A percentile compares a stretch with the other conserved stretches of the same genome.
Evolutionary conservation across 2,329 filamentous ascomycete species (phyloP).

Genomic region (Colletotrichum tanaceti): DNA sequence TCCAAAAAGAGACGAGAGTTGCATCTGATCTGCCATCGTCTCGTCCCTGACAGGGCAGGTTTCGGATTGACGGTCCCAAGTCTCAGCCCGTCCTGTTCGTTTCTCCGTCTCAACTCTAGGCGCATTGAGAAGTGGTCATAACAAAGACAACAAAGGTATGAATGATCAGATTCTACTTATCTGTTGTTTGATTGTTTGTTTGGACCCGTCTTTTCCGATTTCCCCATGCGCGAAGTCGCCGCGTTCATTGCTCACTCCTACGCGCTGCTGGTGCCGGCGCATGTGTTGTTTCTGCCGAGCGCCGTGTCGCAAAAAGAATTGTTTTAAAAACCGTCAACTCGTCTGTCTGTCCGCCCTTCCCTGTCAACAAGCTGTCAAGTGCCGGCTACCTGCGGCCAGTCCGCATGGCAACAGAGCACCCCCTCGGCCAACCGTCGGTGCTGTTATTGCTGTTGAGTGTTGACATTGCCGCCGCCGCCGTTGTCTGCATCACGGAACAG

Average conservation of each 20-base stretch:
- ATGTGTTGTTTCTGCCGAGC: neutral
- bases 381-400: conserved; percentile 33
- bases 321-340: neutral
- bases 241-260: conserved; percentile 1
- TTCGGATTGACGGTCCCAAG: conserved; percentile 1
- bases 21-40: conserved; percentile 26
- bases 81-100: conserved; percentile 16
- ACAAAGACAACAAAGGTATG: conserved; percentile 17
- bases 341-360: conserved; percentile 14
- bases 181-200: conserved; percentile 2
- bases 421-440: conserved; percentile 4
- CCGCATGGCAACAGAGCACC: conserved; percentile 22
- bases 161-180: neutral
- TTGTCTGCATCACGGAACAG: neutral
- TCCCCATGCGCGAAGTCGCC: conserved; percentile 2
- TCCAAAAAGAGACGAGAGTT: conserved; percentile 20
- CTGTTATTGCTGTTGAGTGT: neutral
- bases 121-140: neutral
- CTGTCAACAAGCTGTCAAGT: conserved; percentile 37
- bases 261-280: conserved; percentile 4
- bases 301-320: neutral
- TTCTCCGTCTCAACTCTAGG: conserved; percentile 12
- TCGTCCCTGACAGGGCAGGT: conserved; percentile 30
- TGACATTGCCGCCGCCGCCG: neutral
- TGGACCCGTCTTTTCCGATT: conserved; percentile 1